Evolutionary conservation across 2,329 filamentous ascomycete species (phyloP).

Genomic region (Zymoseptoria passerinii): DNA sequence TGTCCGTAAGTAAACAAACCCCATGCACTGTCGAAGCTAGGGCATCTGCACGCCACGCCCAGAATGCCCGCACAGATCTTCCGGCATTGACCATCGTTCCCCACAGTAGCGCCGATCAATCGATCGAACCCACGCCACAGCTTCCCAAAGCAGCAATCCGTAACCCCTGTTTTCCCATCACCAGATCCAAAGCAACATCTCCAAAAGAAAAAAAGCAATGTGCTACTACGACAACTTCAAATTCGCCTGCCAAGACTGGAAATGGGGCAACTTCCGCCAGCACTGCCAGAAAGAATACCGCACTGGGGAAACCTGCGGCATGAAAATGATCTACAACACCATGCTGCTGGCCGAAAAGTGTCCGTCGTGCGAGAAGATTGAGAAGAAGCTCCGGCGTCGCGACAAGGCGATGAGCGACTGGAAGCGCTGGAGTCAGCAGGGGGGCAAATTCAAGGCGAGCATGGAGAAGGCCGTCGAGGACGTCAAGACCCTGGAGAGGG

Average conservation of each 20-base stretch:
- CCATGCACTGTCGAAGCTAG: not conserved
- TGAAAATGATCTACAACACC: slow-evolving; percentile 80
- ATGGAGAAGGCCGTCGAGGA: slow-evolving; percentile 62
- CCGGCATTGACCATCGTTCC: slow-evolving; percentile 8
- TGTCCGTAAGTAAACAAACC: not conserved
- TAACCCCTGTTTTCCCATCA: not conserved
- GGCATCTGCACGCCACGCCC: not conserved
- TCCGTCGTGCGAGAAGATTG: slow-evolving; percentile 80
- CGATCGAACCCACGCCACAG: slow-evolving; percentile 1
- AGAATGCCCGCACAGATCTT: not conserved
- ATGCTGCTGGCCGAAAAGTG: slow-evolving; percentile 58
- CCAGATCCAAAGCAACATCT: slow-evolving; percentile 28
- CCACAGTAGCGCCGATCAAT: not conserved
- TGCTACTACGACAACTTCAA: slow-evolving; percentile 92
- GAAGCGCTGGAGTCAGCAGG: slow-evolving; percentile 67
- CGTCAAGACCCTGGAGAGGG: slow-evolving; percentile 61
- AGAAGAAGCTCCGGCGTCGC: slow-evolving; percentile 70
- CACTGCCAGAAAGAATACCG: slow-evolving; percentile 94
- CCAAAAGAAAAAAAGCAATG: slow-evolving; percentile 48
- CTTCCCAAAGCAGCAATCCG: not conserved
- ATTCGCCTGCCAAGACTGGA: slow-evolving; percentile 83
- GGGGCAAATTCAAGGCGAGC: slow-evolving; percentile 49
- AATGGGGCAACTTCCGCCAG: slow-evolving; percentile 86
- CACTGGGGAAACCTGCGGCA: slow-evolving; percentile 90
- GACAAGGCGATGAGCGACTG: slow-evolving; percentile 68